These are phyloP conservation scores for Rhizopogon roseolus DNA, from an alignment of 768 basidiomycete species.

Conservation along the genomic window DNA sequence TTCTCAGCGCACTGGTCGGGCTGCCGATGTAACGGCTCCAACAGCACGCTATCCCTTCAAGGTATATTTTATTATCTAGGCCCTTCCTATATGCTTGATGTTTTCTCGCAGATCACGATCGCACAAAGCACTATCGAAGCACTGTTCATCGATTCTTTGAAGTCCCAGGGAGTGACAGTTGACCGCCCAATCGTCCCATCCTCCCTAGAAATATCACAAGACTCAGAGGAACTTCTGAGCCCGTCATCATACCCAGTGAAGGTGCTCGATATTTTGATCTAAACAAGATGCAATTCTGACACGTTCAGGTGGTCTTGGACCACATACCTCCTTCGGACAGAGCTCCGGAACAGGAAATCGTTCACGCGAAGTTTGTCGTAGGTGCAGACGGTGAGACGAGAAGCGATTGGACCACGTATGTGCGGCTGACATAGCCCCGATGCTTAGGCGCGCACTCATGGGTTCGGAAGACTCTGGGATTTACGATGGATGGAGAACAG, in stretches of 20 bases:
- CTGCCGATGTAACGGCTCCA: constrained; percentile 55
- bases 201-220: constrained; percentile 27
- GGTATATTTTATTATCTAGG: constrained; percentile 27
- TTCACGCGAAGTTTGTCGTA: constrained; percentile 31
- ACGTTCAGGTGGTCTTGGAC: constrained; percentile 2
- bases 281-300: neutral
- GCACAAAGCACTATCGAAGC: constrained; percentile 39
- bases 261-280: constrained; percentile 7
- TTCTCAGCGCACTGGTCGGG: constrained; percentile 54
- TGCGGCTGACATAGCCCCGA: neutral
- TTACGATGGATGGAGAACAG: constrained; percentile 44
- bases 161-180: constrained; percentile 22
- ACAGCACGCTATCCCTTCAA: constrained; percentile 71
- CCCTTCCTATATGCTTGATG: neutral
- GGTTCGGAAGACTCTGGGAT: constrained; percentile 40
- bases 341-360: constrained; percentile 27
- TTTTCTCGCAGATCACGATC: constrained; percentile 25
- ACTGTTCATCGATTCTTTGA: constrained; percentile 38
- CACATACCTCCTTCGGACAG: constrained; percentile 4
- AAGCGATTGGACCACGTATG: neutral
- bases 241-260: constrained; percentile 27
- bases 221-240: constrained; percentile 32
- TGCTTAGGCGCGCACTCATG: constrained; percentile 39
- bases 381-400: constrained; percentile 28
- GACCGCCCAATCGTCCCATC: constrained; percentile 31